phyloP scores from a whole-genome alignment of 164 flowering plant species.

The Buxus sempervirens region DNA sequence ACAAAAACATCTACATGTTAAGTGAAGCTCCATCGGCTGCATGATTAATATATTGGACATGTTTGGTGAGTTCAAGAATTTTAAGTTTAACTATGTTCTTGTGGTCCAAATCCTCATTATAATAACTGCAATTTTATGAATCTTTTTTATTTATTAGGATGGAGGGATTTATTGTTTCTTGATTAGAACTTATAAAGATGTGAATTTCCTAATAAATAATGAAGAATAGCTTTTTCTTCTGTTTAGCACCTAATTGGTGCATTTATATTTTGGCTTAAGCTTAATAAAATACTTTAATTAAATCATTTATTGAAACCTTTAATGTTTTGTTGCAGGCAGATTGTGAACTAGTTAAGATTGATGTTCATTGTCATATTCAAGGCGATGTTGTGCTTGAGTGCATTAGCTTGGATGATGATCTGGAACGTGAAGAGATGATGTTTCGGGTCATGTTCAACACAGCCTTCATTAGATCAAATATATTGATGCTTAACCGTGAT shows the following conservation, averaged over 20 bases:
- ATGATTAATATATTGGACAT: no score
- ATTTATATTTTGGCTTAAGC: not conserved
- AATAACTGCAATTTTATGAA: no score
- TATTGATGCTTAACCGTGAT: slow-evolving; percentile 81
- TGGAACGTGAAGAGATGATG: slow-evolving; percentile 73
- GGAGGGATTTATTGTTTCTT: no score
- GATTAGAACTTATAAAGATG: not conserved
- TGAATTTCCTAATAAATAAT: not conserved
- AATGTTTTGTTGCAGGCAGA: slow-evolving; percentile 62
- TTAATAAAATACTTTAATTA: no score
- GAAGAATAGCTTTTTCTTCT: not conserved
- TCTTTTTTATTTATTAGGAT: no score
- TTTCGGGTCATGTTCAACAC: slow-evolving; percentile 88
- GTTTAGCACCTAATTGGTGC: not conserved
- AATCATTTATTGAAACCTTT: not conserved
- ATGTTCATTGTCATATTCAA: slow-evolving; percentile 78
- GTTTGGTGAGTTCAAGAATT: no score
- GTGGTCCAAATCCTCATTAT: no score
- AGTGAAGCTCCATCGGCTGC: no score
- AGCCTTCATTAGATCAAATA: slow-evolving; percentile 88
- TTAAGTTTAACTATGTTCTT: no score
- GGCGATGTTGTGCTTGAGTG: slow-evolving; percentile 97
- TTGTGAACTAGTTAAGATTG: slow-evolving; percentile 81
- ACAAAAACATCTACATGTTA: no score
- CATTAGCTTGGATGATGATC: slow-evolving; percentile 60